Evolutionary conservation across 2,329 filamentous ascomycete genomes (phyloP).

Genomic region (Cyphellophora attinorum): DNA sequence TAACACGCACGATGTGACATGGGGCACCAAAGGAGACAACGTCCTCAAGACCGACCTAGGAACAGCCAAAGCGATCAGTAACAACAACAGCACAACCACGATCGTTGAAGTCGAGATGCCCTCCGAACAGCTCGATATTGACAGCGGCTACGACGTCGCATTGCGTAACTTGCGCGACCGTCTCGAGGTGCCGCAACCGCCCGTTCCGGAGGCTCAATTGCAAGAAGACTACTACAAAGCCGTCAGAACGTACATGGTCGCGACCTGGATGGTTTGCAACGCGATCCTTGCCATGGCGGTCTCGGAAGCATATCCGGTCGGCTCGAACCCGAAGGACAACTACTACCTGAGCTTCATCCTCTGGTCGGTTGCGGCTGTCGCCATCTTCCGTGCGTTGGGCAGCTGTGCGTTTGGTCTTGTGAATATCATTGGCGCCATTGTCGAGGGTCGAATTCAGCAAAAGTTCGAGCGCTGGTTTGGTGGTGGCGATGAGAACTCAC

Average conservation of each 20-base stretch:
- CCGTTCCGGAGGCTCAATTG: constrained; percentile 64
- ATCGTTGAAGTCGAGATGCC: constrained; percentile 99
- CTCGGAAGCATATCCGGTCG: constrained; percentile 69
- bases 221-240: constrained; percentile 99
- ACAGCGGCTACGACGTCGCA: constrained; percentile 93
- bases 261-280: constrained; percentile 88
- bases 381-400: constrained; percentile 79
- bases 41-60: constrained; percentile 87
- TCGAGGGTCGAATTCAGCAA: constrained; percentile 70
- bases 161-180: constrained; percentile 91
- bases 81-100: constrained; percentile 54
- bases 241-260: constrained; percentile 95
- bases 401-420: constrained; percentile 73
- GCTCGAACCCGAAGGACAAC: constrained; percentile 61
- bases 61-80: constrained; percentile 59
- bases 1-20: constrained; percentile 97
- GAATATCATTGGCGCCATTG: constrained; percentile 71
- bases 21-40: constrained; percentile 98
- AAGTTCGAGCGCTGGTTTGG: constrained; percentile 19
- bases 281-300: constrained; percentile 89
- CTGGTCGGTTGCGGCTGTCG: constrained; percentile 79
- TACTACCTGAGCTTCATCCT: constrained; percentile 88
- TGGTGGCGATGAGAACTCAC: constrained; percentile 15
- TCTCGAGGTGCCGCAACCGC: constrained; percentile 62
- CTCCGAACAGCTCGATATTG: constrained; percentile 93